These are phyloP conservation scores for Strobilomyces dryophilus DNA, from an alignment of 768 basidiomycete species.

Conservation along the genomic window DNA sequence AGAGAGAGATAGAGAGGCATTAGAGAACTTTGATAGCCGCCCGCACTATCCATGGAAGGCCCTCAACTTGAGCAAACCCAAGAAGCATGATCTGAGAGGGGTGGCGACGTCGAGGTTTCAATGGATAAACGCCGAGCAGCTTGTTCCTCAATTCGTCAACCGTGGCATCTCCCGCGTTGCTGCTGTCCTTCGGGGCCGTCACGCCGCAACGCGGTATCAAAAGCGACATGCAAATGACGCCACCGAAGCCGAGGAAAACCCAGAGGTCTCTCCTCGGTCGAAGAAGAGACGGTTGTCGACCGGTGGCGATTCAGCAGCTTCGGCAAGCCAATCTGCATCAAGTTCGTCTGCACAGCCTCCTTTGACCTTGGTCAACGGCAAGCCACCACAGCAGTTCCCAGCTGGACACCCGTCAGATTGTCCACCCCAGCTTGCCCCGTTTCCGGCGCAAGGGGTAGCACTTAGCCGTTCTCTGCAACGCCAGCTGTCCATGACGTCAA, in stretches of 20 bases:
- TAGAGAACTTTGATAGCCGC: constrained; percentile 23
- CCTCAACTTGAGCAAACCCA: constrained; percentile 21
- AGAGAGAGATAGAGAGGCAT: constrained; percentile 22
- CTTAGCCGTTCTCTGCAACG: constrained; percentile 24
- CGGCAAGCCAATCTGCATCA: constrained; percentile 4
- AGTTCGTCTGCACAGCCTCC: constrained; percentile 8
- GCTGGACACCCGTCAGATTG: constrained; percentile 17
- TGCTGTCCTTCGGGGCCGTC: constrained; percentile 10
- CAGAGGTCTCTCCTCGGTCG: constrained; percentile 15
- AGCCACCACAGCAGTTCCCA: constrained; percentile 29
- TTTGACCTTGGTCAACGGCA: constrained; percentile 26
- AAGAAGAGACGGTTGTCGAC: constrained; percentile 28
- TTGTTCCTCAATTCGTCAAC: constrained; percentile 23
- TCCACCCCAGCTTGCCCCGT: neutral
- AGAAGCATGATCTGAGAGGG: constrained; percentile 22
- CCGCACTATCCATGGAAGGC: constrained; percentile 27
- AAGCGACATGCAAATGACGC: constrained; percentile 20
- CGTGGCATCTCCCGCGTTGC: constrained; percentile 20
- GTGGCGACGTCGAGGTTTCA: constrained; percentile 28
- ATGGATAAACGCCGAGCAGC: constrained; percentile 30
- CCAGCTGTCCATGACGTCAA: constrained; percentile 25
- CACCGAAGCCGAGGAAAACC: constrained; percentile 7
- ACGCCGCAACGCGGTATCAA: constrained; percentile 8
- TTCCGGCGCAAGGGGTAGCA: constrained; percentile 9
- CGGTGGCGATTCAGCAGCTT: neutral